Evolutionary conservation across 768 basidiomycete genomes (phyloP).

Genomic region (Leccinum variicolor): DNA sequence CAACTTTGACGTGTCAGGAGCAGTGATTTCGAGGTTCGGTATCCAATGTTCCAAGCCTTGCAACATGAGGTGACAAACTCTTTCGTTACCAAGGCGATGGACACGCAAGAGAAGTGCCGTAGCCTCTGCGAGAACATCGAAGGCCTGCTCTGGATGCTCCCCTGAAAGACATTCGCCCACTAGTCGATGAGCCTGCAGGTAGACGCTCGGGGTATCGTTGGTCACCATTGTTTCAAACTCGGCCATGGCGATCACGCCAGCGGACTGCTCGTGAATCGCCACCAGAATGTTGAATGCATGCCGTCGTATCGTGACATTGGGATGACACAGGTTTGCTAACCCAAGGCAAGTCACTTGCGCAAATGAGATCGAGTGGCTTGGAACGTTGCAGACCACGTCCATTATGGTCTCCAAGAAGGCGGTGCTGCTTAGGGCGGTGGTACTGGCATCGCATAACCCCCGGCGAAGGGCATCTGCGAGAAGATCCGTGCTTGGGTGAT

Average conservation of each 20-base stretch:
- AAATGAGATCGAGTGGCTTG: slow-evolving; percentile 63
- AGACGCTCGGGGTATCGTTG: slow-evolving; percentile 71
- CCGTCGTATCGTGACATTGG: slow-evolving; percentile 57
- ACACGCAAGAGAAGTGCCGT: slow-evolving; percentile 70
- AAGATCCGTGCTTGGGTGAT: slow-evolving; percentile 51
- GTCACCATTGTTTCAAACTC: slow-evolving; percentile 72
- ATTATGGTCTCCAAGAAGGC: slow-evolving; percentile 79
- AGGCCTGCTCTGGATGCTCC: slow-evolving; percentile 65
- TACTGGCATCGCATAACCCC: slow-evolving; percentile 60
- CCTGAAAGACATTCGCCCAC: slow-evolving; percentile 78
- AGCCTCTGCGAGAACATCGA: slow-evolving; percentile 65
- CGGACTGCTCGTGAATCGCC: slow-evolving; percentile 61
- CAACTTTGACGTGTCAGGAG: slow-evolving; percentile 41
- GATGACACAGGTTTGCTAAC: slow-evolving; percentile 81
- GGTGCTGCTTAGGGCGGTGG: slow-evolving; percentile 49
- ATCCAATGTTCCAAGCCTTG: slow-evolving; percentile 86
- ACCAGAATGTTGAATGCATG: slow-evolving; percentile 78
- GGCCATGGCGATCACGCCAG: slow-evolving; percentile 65
- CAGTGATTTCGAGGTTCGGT: slow-evolving; percentile 55
- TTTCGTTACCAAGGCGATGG: slow-evolving; percentile 44
- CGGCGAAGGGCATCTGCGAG: slow-evolving; percentile 64
- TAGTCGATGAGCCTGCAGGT: slow-evolving; percentile 75
- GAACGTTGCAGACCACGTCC: slow-evolving; percentile 57
- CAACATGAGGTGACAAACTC: slow-evolving; percentile 58
- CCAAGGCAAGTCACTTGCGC: slow-evolving; percentile 74